A percentile compares a stretch with the other conserved stretches of the same genome.
phyloP scores from a whole-genome alignment of 768 basidiomycete species.

The button mushroom (Agaricus bisporus) region DNA sequence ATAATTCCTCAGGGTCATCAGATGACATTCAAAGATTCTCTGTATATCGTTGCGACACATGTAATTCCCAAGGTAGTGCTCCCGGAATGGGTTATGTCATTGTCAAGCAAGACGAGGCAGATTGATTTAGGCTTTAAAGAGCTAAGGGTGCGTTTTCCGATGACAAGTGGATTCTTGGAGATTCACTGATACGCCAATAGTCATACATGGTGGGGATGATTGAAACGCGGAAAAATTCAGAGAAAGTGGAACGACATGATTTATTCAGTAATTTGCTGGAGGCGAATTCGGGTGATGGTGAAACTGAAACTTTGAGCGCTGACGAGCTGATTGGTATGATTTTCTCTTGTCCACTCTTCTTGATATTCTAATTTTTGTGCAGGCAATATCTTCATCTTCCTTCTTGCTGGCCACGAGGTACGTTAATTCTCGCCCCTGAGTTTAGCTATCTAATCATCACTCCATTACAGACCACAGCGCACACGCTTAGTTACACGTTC shows the following conservation, averaged over 20 bases:
- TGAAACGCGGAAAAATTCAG: slow-evolving; percentile 26
- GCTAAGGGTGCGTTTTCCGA: slow-evolving; percentile 25
- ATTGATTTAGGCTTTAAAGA: slow-evolving; percentile 32
- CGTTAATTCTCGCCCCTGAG: neutral
- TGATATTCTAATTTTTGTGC: neutral
- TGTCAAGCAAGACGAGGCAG: slow-evolving; percentile 25
- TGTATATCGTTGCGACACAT: slow-evolving; percentile 35
- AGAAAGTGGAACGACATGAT: slow-evolving; percentile 37
- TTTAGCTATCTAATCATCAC: neutral
- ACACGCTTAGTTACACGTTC: slow-evolving; percentile 34
- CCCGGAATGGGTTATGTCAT: slow-evolving; percentile 31
- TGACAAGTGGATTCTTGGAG: neutral
- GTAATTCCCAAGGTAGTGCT: slow-evolving; percentile 30
- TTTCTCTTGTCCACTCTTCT: neutral
- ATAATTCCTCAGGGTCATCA: slow-evolving; percentile 34
- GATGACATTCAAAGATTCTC: slow-evolving; percentile 43
- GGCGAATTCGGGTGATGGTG: slow-evolving; percentile 32
- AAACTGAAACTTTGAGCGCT: slow-evolving; percentile 26
- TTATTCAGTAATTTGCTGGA: slow-evolving; percentile 44
- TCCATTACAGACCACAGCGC: slow-evolving; percentile 27
- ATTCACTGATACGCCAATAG: slow-evolving; percentile 7
- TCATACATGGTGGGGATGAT: slow-evolving; percentile 48
- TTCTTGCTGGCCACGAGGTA: slow-evolving; percentile 58
- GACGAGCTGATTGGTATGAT: slow-evolving; percentile 30
- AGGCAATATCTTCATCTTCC: slow-evolving; percentile 38